These are phyloP conservation scores for Saprolegnia parasitica DNA, from an alignment of 352 stramenopile genomes.

Conservation along the genomic window DNA sequence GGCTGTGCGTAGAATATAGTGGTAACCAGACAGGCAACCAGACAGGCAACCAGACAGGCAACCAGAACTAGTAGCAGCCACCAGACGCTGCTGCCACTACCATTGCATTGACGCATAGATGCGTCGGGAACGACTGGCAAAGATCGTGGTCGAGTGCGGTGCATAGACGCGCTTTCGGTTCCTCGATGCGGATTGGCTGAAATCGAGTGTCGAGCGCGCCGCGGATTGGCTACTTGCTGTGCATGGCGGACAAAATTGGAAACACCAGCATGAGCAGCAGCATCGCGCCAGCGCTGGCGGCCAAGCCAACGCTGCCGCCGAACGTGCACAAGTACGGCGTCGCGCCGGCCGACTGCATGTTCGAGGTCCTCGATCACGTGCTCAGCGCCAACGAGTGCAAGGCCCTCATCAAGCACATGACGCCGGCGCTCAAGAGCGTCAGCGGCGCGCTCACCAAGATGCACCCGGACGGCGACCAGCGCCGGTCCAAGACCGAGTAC, in stretches of 20 bases:
- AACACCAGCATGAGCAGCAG: neutral
- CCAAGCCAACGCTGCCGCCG: slow-evolving; percentile 15
- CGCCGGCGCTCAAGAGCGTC: slow-evolving; percentile 25
- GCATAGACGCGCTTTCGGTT: too few species aligned
- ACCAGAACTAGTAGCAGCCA: too few species aligned
- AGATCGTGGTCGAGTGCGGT: neutral
- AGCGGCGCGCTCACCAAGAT: slow-evolving; percentile 6
- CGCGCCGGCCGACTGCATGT: slow-evolving; percentile 15
- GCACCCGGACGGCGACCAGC: slow-evolving; percentile 17
- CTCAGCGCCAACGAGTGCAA: slow-evolving; percentile 10
- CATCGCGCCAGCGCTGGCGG: slow-evolving; percentile 6
- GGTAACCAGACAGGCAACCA: too few species aligned
- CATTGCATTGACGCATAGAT: too few species aligned
- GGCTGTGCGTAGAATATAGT: too few species aligned
- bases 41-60: too few species aligned
- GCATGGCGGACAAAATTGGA: too few species aligned
- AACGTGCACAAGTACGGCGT: slow-evolving; percentile 15
- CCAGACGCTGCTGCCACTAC: too few species aligned
- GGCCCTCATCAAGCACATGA: slow-evolving; percentile 21
- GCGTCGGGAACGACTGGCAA: neutral
- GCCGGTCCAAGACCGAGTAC: slow-evolving; percentile 26
- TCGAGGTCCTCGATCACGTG: slow-evolving; percentile 19
- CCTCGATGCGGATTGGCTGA: too few species aligned
- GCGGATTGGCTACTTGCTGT: neutral
- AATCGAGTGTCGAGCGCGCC: too few species aligned